Conservation (phyloP, 441 rosid species). For the Raphanus hybrid region DNA sequence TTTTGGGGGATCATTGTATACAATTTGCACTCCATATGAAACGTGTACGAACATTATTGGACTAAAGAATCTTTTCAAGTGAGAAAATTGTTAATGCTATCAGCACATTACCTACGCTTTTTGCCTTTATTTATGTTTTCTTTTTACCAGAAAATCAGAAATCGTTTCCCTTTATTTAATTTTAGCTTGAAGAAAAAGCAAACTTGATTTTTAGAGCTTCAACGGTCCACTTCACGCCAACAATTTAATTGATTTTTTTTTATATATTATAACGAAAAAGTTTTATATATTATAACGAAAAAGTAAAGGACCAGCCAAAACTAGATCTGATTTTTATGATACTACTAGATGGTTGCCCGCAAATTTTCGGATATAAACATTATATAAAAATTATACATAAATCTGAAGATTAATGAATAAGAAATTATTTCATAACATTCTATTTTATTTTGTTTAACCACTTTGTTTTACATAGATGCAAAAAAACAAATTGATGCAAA, state of each 20-base stretch:
- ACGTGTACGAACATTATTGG: slow-evolving; percentile 45
- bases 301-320: too few relatives aligned
- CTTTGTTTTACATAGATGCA: too few relatives aligned
- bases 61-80: slow-evolving; percentile 46
- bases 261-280: not conserved
- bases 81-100: slow-evolving; percentile 45
- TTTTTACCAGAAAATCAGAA: slow-evolving; percentile 8
- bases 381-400: too few relatives aligned
- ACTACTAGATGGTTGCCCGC: too few relatives aligned
- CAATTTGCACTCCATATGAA: slow-evolving; percentile 31
- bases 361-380: too few relatives aligned
- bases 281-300: not conserved
- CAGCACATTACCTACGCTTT: slow-evolving; percentile 23
- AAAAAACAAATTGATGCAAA: too few relatives aligned
- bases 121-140: slow-evolving; percentile 8
- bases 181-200: slow-evolving; percentile 4
- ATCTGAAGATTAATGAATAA: too few relatives aligned
- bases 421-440: too few relatives aligned
- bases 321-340: too few relatives aligned
- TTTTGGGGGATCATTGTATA: slow-evolving; percentile 11
- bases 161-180: slow-evolving; percentile 15
- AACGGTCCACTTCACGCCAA: slow-evolving; percentile 14
- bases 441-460: too few relatives aligned
- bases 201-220: slow-evolving; percentile 16
- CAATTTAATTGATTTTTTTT: not conserved